A percentile compares a stretch with the other conserved stretches of the same genome.
phyloP scores from a whole-genome alignment of 225 moss, liverwort and hornwort species.

The Pseudisothecium myosuroides region DNA sequence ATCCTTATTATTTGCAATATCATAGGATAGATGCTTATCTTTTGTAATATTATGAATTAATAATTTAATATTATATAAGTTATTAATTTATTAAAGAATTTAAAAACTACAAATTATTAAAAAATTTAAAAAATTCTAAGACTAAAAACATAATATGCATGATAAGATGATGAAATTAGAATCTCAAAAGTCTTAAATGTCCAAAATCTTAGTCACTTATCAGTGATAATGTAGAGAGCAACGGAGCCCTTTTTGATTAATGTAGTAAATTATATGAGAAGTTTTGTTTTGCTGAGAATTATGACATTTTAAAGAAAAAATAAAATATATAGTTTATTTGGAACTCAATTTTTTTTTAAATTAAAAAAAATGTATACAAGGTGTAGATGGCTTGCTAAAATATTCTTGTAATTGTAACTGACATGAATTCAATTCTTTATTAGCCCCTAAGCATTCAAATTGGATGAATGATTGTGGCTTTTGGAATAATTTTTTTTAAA shows the following conservation, averaged over 20 bases:
- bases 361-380: not conserved
- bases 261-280: not conserved
- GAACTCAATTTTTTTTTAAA: not conserved
- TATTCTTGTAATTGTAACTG: not conserved
- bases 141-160: not conserved
- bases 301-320: not conserved
- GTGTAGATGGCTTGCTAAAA: not conserved
- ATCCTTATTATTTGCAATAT: not conserved
- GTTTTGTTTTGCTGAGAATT: not conserved
- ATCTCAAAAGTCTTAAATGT: not conserved
- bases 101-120: not conserved
- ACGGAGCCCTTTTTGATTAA: not conserved
- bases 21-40: too few relatives aligned
- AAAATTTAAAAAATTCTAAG: not conserved
- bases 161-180: not conserved
- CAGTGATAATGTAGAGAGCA: rapidly evolving
- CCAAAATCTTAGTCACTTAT: not conserved
- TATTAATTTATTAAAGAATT: not conserved
- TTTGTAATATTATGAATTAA: too few relatives aligned
- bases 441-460: too few relatives aligned
- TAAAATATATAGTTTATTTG: not conserved
- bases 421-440: not conserved
- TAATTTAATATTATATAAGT: not conserved
- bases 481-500: too few relatives aligned
- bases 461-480: too few relatives aligned